Percentiles rank a stretch among this genome's conserved stretches.
These are phyloP conservation scores for Microdochium trichocladiopsis DNA, from an alignment of 2,329 filamentous ascomycete genomes.

Conservation along the genomic window DNA sequence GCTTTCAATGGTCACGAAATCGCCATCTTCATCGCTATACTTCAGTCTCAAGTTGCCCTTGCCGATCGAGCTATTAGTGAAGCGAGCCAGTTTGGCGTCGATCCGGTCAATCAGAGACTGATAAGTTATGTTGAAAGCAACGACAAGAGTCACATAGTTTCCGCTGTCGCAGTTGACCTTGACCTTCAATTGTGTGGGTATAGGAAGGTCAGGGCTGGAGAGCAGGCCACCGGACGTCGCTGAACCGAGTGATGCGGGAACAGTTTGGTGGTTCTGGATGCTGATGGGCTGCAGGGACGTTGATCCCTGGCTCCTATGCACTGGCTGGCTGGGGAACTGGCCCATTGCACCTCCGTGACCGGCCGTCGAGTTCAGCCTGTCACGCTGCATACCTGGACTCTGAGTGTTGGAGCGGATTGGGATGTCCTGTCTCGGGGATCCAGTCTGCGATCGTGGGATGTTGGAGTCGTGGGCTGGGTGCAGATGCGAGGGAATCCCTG, in stretches of 20 bases:
- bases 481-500: constrained; percentile 67
- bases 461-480: constrained; percentile 52
- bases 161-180: constrained; percentile 84
- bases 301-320: constrained; percentile 40
- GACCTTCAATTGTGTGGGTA: constrained; percentile 80
- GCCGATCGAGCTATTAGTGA: constrained; percentile 77
- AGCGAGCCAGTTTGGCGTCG: constrained; percentile 85
- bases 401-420: constrained; percentile 64
- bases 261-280: constrained; percentile 31
- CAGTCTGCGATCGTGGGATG: constrained; percentile 74
- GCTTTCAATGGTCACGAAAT: constrained; percentile 87
- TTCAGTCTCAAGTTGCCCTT: constrained; percentile 78
- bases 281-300: constrained; percentile 24
- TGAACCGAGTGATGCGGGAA: constrained; percentile 38
- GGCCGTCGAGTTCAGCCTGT: constrained; percentile 40
- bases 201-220: constrained; percentile 41
- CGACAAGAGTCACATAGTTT: constrained; percentile 92
- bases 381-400: constrained; percentile 61
- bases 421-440: constrained; percentile 65
- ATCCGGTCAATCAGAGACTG: constrained; percentile 91
- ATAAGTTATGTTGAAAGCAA: constrained; percentile 91
- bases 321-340: constrained; percentile 48
- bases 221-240: constrained; percentile 21
- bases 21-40: constrained; percentile 87
- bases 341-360: constrained; percentile 45